Evolutionary conservation across 495 filamentous ascomycete species (phyloP).

Genomic region (Neurospora sublineolata): DNA sequence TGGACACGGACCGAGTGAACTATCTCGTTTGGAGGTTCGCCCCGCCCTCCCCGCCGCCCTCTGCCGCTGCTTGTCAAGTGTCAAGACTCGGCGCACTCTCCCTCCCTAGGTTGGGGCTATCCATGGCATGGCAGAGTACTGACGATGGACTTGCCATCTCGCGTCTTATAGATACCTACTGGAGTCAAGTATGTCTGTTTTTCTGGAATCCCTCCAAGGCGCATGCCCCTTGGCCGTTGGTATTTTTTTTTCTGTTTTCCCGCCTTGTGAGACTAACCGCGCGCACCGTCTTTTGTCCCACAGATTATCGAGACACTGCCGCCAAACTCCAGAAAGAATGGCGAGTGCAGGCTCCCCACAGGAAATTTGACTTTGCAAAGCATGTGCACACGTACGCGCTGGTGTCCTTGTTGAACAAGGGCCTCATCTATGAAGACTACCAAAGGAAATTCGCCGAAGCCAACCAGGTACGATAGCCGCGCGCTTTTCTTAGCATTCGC

Average conservation of each 20-base stretch:
- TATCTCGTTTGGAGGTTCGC: constrained; percentile 97
- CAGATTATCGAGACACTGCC: constrained; percentile 61
- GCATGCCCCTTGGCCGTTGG: neutral
- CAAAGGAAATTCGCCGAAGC: constrained; percentile 47
- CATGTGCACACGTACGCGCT: constrained; percentile 66
- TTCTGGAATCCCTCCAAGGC: constrained; percentile 5
- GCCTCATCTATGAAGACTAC: constrained; percentile 53
- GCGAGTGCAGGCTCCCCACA: constrained; percentile 58
- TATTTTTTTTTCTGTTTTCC: neutral
- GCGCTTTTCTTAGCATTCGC: constrained; percentile 1
- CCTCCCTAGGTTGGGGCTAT: neutral
- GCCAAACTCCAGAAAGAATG: constrained; percentile 74
- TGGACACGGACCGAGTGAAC: constrained; percentile 92
- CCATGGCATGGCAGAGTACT: neutral
- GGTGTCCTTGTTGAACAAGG: constrained; percentile 65
- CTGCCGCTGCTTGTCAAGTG: constrained; percentile 13
- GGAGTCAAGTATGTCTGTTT: constrained; percentile 64
- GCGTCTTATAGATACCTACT: constrained; percentile 58
- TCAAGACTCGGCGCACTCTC: constrained; percentile 5
- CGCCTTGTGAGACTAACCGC: constrained; percentile 22
- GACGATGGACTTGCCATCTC: neutral
- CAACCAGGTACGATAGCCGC: constrained; percentile 15
- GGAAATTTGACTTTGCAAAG: constrained; percentile 58
- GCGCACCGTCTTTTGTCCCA: constrained; percentile 11
- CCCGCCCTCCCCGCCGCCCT: constrained; percentile 6